These are phyloP conservation scores for Nakaseomyces sp. DNA, from an alignment of 1,139 yeast species.

Conservation along the genomic window DNA sequence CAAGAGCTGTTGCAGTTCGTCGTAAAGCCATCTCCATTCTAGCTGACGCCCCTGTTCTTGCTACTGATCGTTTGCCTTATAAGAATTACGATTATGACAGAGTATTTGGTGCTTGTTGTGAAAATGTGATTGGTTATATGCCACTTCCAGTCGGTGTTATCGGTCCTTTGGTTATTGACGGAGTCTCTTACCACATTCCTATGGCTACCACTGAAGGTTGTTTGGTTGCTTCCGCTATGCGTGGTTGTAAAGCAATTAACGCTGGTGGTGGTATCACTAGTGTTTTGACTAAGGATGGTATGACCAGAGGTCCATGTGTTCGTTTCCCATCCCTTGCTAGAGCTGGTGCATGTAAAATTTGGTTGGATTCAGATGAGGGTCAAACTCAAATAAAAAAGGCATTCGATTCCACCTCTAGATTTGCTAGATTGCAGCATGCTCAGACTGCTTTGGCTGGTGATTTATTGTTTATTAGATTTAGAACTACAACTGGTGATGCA, in stretches of 20 bases:
- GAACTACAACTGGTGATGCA: constrained; percentile 98
- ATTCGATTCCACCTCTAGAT: constrained; percentile 92
- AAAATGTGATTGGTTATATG: constrained; percentile 91
- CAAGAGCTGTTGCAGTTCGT: constrained; percentile 89
- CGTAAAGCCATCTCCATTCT: constrained; percentile 80
- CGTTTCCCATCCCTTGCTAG: constrained; percentile 70
- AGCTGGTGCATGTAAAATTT: constrained; percentile 90
- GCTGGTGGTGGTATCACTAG: constrained; percentile 95
- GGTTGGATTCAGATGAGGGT: constrained; percentile 96
- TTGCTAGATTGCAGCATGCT: constrained; percentile 85
- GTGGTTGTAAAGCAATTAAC: constrained; percentile 97
- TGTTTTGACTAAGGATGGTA: constrained; percentile 89
- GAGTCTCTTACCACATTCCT: constrained; percentile 79
- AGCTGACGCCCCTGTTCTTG: constrained; percentile 75
- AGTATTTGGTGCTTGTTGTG: constrained; percentile 98
- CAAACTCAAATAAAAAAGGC: constrained; percentile 74
- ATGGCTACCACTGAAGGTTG: constrained; percentile 99
- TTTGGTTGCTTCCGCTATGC: constrained; percentile 94
- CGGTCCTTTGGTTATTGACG: constrained; percentile 90
- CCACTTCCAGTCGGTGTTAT: constrained; percentile 97
- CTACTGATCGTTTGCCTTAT: constrained; percentile 66
- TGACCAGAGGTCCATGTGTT: constrained; percentile 99
- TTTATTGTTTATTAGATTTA: constrained; percentile 76
- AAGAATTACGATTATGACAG: constrained; percentile 83
- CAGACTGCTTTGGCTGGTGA: constrained; percentile 97